Conservation (phyloP, 192 early-diverging fungal genomes). For the Gaertneriomyces semiglobifer region DNA sequence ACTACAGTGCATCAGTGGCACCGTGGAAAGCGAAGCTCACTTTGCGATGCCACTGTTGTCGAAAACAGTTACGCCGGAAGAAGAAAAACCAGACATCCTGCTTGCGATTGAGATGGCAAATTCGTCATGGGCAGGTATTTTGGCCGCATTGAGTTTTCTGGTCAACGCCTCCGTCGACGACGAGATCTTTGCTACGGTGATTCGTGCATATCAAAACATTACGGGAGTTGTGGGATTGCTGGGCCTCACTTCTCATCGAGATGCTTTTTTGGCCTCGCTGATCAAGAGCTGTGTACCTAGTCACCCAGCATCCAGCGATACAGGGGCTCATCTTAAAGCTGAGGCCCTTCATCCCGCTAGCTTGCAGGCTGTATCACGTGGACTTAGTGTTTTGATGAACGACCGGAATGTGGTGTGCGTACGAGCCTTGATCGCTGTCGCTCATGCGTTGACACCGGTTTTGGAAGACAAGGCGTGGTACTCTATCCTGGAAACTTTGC, state of each 20-base stretch:
- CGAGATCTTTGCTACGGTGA: constrained; percentile 67
- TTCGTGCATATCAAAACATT: constrained; percentile 71
- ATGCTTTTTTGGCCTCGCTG: constrained; percentile 81
- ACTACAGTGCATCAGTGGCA: constrained; percentile 62
- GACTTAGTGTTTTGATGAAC: constrained; percentile 41
- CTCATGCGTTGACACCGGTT: constrained; percentile 67
- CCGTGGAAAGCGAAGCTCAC: constrained; percentile 69
- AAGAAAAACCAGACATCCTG: constrained; percentile 48
- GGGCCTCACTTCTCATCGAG: constrained; percentile 71
- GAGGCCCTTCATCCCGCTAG: constrained; percentile 1
- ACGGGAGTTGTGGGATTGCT: constrained; percentile 78
- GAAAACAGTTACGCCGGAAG: constrained; percentile 34
- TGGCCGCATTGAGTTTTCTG: constrained; percentile 73
- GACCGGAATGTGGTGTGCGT: constrained; percentile 78
- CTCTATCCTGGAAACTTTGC: constrained; percentile 80
- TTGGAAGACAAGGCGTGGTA: constrained; percentile 81
- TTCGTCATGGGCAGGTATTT: constrained; percentile 73
- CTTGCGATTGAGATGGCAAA: constrained; percentile 75
- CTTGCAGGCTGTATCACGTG: constrained; percentile 5
- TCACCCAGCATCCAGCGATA: neutral
- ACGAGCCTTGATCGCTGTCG: constrained; percentile 65
- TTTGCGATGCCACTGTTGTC: constrained; percentile 54
- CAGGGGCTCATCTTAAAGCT: neutral
- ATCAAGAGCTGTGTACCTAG: constrained; percentile 78
- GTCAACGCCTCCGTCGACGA: constrained; percentile 77